Evolutionary conservation across 345 rosid genomes (phyloP), one percentile per base, ranked within the genome.

Genomic region (Bretschneidera sinensis): DNA sequence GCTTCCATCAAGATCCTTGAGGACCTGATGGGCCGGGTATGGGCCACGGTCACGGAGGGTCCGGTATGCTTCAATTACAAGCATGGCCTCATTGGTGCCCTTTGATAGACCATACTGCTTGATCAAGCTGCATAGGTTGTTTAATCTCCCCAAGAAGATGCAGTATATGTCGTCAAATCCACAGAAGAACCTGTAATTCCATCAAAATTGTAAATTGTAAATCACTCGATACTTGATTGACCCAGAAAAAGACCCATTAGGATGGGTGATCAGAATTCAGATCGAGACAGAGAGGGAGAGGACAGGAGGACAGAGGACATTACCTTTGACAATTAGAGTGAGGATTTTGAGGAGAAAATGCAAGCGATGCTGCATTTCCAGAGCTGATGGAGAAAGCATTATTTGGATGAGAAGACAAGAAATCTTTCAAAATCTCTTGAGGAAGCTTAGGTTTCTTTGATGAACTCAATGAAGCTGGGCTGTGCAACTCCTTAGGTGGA

Each of bases 31-130:
- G 5, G 88, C 88, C 0, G 95, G 95, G 65, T 77, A 87, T 0
- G 95, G 95, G 4, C 95, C 95, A 0, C 91, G 81, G 70, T 87
- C 91, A 19, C 95, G 81, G 25, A 87, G 82, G 47, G 95, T 85
- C 71, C 81, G 60, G 59, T 87, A 87, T 0, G 91, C 88, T 56
- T 87, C 85, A 8, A 85, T 73, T 9, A 83, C 76, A 51, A 85
- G 61, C 88, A 83, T 71, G 24, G 95, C 91, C 70, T 87, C 91
- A 11, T 83, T 74, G 20, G 70, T 33, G 1, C 82, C 74, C 70
- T 85, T 87, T 0, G 83, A 67, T 0, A 87, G 64, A 6, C 95
- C 95, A 53, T 87, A 87, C 35, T 85, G 91, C 69, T 61, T 79
- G 34, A 59, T 76, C 22, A 87, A 82, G 64, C 83, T 73, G 68